Evolutionary conservation across 164 flowering plant species (phyloP).

Genomic region (Kalanchoe fedtschenkoi): DNA sequence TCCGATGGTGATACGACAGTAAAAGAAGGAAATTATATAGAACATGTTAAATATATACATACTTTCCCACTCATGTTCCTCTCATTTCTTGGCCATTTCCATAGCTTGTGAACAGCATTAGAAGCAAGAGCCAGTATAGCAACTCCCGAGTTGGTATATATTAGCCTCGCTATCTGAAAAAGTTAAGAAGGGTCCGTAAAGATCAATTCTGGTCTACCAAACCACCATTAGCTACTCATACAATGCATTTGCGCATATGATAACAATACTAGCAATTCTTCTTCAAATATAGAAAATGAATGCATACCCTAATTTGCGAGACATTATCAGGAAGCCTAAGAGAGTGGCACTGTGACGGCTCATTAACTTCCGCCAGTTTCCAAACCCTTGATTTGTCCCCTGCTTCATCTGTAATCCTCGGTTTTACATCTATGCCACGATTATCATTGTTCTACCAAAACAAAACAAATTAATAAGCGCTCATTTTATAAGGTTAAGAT

Average conservation of each 20-base stretch:
- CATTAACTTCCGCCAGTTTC: constrained; percentile 77
- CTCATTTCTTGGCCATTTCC: constrained; percentile 86
- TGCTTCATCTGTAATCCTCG: constrained; percentile 57
- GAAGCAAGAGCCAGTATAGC: constrained; percentile 71
- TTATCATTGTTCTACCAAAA: constrained; percentile 51
- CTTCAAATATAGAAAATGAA: not conserved
- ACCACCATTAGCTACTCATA: not conserved
- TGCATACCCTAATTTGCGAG: constrained; percentile 56
- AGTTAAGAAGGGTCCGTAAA: constrained; percentile 3
- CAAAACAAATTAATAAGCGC: not conserved
- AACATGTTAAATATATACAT: constrained; percentile 1
- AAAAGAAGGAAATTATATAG: not conserved
- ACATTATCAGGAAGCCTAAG: constrained; percentile 72
- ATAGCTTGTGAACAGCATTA: constrained; percentile 84
- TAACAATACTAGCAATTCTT: not conserved
- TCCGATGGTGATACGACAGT: not conserved
- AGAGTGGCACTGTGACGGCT: constrained; percentile 64
- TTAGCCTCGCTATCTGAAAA: constrained; percentile 65
- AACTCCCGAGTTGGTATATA: constrained; percentile 71
- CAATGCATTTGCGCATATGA: not conserved
- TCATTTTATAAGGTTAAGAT: not conserved
- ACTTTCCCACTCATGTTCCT: constrained; percentile 46
- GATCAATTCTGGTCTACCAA: not conserved
- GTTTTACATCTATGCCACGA: constrained; percentile 48
- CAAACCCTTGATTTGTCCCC: constrained; percentile 64